Evolutionary conservation across 768 basidiomycete species (phyloP), one percentile per base, ranked within the genome.

Genomic region (Russula foetens): DNA sequence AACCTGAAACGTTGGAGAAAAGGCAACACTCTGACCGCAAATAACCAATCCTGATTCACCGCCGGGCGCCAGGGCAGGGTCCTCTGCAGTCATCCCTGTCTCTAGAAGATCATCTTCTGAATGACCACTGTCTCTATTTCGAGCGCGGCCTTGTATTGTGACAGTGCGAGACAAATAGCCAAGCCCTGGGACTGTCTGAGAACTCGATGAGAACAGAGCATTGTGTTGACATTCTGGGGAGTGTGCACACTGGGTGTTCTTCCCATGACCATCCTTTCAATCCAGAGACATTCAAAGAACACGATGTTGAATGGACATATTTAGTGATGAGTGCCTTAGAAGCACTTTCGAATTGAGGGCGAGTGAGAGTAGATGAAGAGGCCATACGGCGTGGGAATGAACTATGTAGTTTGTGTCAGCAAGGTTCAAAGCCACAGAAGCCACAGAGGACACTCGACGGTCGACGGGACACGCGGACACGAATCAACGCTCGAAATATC

Each of bases 1-100:
- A 2, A 91, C 90, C 67, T 80, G 82, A 69, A 87, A 96, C 0
- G 88, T 86, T 11, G 85, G 74, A 28, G 91, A 93, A 69, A 83
- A 87, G 33, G 85, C 86, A 55, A 95, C 74, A 60, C 82, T 86
- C 71, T 93, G 86, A 49, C 74, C 73, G 63, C 77, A 83, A 38
- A 71, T 75, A 43, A 88, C 65, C 44, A 71, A 59, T 0, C 58
- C 66, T 19, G 54, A 26, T 12, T 31, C 35, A 38, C 74, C 72
- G 29, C 71, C 72, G 2, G 80, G 76, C n/a, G 72, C 74, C 60
- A 79, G 77, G 45, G 79, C 71, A 12, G 54, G 60, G 7, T 66
- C 62, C 14, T 63, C 62, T 15, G 60, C 45, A 24, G 55, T 29
- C 3, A 65, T 62, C 7, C 44, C 72, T 7, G 62, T 64, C 8